Evolutionary conservation across 2,329 filamentous ascomycete genomes (phyloP).

Genomic region (Coleophoma crateriformis): DNA sequence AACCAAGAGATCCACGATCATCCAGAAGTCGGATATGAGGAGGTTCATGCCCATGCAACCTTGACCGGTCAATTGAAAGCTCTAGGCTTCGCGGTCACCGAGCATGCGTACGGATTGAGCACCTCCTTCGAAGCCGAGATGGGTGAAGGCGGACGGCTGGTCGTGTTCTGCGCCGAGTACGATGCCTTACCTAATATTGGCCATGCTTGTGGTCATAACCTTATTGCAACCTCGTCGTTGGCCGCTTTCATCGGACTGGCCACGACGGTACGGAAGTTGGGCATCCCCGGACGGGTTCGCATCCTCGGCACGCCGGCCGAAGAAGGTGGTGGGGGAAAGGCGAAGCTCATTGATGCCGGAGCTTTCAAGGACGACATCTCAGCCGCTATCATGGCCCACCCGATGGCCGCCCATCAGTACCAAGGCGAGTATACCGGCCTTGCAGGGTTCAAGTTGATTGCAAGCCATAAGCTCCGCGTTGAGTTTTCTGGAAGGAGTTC

Average conservation of each 20-base stretch:
- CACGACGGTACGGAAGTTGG: conserved; percentile 14
- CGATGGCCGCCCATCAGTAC: neutral
- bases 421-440: neutral
- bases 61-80: conserved; percentile 37
- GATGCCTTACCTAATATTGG: conserved; percentile 39
- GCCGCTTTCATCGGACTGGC: conserved; percentile 30
- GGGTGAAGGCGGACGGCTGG: conserved; percentile 34
- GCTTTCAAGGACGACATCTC: conserved; percentile 32
- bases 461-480: neutral
- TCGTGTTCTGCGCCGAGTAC: conserved; percentile 37
- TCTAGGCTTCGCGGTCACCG: conserved; percentile 38
- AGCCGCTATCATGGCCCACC: conserved; percentile 35
- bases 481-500: conserved; percentile 17
- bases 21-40: conserved; percentile 44
- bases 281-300: conserved; percentile 20
- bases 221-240: conserved; percentile 32
- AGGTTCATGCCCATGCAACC: conserved; percentile 41
- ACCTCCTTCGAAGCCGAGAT: conserved; percentile 43
- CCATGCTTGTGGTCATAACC: conserved; percentile 37
- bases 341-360: conserved; percentile 36
- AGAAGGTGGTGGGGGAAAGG: conserved; percentile 30
- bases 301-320: conserved; percentile 25
- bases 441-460: neutral
- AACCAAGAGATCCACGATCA: conserved; percentile 31
- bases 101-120: conserved; percentile 41